phyloP scores from a whole-genome alignment of 2,329 filamentous ascomycete species.

The Fusarium sp. region DNA sequence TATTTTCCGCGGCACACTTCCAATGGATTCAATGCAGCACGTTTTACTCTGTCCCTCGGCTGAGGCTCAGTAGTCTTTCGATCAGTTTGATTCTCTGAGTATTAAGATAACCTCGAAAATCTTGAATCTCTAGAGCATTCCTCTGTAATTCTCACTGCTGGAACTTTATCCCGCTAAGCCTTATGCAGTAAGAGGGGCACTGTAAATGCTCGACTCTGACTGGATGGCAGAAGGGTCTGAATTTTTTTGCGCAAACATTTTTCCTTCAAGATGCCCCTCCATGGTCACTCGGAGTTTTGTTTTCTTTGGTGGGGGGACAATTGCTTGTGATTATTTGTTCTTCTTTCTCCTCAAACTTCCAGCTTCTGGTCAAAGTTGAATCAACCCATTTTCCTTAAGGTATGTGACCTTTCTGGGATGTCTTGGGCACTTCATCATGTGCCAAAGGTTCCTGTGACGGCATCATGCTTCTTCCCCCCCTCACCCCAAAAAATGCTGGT shows the following conservation, averaged over 20 bases:
- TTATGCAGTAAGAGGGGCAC: conserved; percentile 47
- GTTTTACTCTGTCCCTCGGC: background rate
- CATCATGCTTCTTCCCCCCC: conserved; percentile 2
- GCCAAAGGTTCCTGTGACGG: conserved; percentile 8
- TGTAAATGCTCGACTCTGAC: conserved; percentile 16
- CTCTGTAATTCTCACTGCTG: background rate
- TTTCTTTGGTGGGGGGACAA: conserved; percentile 33
- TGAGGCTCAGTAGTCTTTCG: background rate
- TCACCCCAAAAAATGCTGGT: conserved; percentile 11
- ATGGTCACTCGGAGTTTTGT: conserved; percentile 27
- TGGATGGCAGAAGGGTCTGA: conserved; percentile 37
- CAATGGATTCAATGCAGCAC: background rate
- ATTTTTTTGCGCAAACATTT: conserved; percentile 36
- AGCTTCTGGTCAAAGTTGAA: conserved; percentile 24
- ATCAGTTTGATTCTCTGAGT: background rate
- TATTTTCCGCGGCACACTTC: too few relatives aligned
- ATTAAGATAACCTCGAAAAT: background rate
- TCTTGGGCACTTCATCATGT: conserved; percentile 19
- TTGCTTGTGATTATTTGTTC: conserved; percentile 21
- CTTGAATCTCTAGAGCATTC: background rate
- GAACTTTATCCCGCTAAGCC: conserved; percentile 38
- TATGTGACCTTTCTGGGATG: conserved; percentile 10
- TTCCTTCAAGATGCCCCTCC: conserved; percentile 38
- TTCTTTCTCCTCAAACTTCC: conserved; percentile 25
- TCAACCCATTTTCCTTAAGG: conserved; percentile 13